Evolutionary conservation across 2,329 filamentous ascomycete genomes (phyloP).

Genomic region (Scedosporium apiospermum): DNA sequence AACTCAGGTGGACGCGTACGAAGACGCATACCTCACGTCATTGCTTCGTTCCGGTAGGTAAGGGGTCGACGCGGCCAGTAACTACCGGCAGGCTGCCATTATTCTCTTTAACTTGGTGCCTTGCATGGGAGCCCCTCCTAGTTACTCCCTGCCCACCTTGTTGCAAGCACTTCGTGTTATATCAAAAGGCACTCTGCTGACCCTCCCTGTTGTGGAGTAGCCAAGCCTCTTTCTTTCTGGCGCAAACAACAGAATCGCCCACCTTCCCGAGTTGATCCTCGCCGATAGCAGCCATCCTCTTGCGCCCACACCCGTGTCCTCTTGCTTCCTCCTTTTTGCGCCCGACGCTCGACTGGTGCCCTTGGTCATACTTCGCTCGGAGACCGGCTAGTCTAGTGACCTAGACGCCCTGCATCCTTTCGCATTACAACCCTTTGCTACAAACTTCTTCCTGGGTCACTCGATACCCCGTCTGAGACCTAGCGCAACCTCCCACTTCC

Average conservation of each 20-base stretch:
- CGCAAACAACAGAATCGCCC: background rate
- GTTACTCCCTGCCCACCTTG: background rate
- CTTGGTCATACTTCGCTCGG: background rate
- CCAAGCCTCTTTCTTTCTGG: background rate
- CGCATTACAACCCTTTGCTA: background rate
- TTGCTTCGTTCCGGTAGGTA: background rate
- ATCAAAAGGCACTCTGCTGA: slow-evolving; percentile 3
- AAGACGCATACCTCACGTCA: slow-evolving; percentile 1
- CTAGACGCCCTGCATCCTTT: background rate
- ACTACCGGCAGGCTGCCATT: background rate
- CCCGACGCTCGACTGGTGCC: background rate
- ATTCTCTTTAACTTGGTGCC: slow-evolving; percentile 2
- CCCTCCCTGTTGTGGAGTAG: slow-evolving; percentile 3
- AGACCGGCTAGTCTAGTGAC: background rate
- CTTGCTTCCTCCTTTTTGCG: background rate
- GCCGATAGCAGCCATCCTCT: background rate
- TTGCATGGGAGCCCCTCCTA: slow-evolving; percentile 1
- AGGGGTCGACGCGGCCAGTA: background rate
- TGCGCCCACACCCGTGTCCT: background rate
- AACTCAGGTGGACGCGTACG: background rate
- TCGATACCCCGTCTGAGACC: background rate
- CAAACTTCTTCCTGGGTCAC: background rate
- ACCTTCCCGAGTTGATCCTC: background rate
- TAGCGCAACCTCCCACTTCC: background rate
- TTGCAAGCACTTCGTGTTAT: background rate